Conservation (phyloP, 1,284 basidiomycete species). For the Apiotrichum akiyoshidainum region DNA sequence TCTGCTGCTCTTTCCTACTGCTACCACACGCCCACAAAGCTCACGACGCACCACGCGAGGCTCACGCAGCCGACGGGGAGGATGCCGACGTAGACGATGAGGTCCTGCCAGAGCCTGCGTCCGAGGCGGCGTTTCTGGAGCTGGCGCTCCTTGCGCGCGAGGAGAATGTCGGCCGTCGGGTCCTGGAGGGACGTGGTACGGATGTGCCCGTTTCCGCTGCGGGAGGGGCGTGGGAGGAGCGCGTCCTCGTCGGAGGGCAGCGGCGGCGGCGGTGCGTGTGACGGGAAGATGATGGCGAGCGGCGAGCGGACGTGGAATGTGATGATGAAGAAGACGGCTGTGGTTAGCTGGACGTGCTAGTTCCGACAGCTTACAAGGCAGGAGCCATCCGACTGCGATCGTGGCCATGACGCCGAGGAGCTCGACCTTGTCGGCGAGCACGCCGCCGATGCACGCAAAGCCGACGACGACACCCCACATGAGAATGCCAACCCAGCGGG, state of each 20-base stretch:
- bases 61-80: slow-evolving; percentile 44
- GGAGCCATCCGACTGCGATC: slow-evolving; percentile 47
- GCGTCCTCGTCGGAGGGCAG: not conserved
- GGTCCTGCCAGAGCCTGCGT: slow-evolving; percentile 51
- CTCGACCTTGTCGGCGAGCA: slow-evolving; percentile 45
- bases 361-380: slow-evolving; percentile 51
- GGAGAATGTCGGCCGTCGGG: slow-evolving; percentile 43
- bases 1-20: too few species aligned
- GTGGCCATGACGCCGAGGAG: slow-evolving; percentile 43
- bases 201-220: slow-evolving; percentile 19
- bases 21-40: slow-evolving; percentile 44
- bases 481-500: slow-evolving; percentile 42
- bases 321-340: slow-evolving; percentile 52
- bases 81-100: slow-evolving; percentile 51
- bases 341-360: too few species aligned
- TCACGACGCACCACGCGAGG: slow-evolving; percentile 44
- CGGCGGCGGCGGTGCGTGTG: slow-evolving; percentile 15
- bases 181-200: slow-evolving; percentile 36
- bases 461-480: slow-evolving; percentile 41
- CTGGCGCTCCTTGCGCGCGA: slow-evolving; percentile 52
- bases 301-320: slow-evolving; percentile 52
- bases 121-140: slow-evolving; percentile 50
- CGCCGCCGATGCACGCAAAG: slow-evolving; percentile 42
- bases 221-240: not conserved
- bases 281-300: slow-evolving; percentile 49